Evolutionary conservation across 768 basidiomycete species (phyloP).

Genomic region (Lentinula aciculospora): DNA sequence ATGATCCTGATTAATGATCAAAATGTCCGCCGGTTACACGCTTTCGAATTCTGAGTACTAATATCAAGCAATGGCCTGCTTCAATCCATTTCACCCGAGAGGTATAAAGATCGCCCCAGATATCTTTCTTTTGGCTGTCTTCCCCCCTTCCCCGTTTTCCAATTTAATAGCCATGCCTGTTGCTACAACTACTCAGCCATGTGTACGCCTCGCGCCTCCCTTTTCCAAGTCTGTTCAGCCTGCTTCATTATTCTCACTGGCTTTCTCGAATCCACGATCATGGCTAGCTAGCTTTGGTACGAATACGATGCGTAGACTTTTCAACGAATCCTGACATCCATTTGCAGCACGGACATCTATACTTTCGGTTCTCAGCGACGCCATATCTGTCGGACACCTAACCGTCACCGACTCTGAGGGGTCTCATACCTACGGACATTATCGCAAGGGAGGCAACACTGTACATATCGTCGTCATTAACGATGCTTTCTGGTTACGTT

Average conservation of each 20-base stretch:
- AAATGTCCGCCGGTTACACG: constrained; percentile 8
- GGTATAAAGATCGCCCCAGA: constrained; percentile 6
- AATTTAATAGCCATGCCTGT: constrained; percentile 25
- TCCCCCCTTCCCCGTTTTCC: constrained; percentile 12
- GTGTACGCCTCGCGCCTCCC: constrained; percentile 36
- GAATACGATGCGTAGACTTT: constrained; percentile 6
- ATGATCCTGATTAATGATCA: not conserved
- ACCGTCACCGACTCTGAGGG: constrained; percentile 60
- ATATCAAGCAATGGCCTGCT: not conserved
- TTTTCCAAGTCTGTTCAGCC: constrained; percentile 35
- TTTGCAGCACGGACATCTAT: constrained; percentile 53
- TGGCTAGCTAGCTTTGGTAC: constrained; percentile 48
- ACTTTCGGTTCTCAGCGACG: constrained; percentile 50
- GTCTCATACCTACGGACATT: constrained; percentile 51
- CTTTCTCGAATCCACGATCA: constrained; percentile 39
- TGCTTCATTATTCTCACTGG: constrained; percentile 37
- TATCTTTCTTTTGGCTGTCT: constrained; percentile 23
- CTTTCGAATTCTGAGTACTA: not conserved
- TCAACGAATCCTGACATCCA: not conserved
- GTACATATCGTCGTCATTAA: constrained; percentile 52
- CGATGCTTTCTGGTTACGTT: constrained; percentile 64
- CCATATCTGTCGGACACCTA: constrained; percentile 53
- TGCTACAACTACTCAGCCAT: constrained; percentile 21
- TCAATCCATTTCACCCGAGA: not conserved
- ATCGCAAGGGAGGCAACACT: constrained; percentile 55